phyloP scores from a whole-genome alignment of 1,284 basidiomycete species.

The Leccinum insigne region DNA sequence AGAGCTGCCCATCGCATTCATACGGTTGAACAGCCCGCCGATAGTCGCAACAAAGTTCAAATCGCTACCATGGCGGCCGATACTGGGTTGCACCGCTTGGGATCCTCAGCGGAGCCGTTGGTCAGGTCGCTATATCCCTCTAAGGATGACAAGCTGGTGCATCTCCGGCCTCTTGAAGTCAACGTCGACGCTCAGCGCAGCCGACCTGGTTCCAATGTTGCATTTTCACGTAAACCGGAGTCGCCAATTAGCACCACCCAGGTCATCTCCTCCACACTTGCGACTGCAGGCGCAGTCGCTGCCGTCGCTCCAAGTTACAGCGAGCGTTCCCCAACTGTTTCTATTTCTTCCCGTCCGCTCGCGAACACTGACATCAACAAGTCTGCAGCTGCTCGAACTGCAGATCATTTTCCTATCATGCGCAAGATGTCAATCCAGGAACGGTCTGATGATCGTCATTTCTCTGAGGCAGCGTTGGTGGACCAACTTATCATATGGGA shows the following conservation, averaged over 20 bases:
- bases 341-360: background rate
- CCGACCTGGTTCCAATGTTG: background rate
- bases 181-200: background rate
- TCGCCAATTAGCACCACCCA: background rate
- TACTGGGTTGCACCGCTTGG: background rate
- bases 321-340: background rate
- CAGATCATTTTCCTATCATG: background rate
- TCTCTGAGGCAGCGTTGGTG: slow-evolving; percentile 13
- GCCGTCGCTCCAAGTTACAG: background rate
- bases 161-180: background rate
- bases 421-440: background rate
- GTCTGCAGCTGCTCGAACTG: background rate
- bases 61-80: background rate
- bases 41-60: background rate
- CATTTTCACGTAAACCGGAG: background rate
- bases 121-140: background rate
- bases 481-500: background rate
- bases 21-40: background rate
- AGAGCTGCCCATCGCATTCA: background rate
- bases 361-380: background rate
- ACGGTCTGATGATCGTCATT: background rate
- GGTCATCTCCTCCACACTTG: background rate
- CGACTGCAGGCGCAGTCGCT: background rate
- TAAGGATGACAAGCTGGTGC: background rate
- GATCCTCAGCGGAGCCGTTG: background rate